phyloP scores from a whole-genome alignment of 1,284 basidiomycete species.

The Microbotryum violaceum region DNA sequence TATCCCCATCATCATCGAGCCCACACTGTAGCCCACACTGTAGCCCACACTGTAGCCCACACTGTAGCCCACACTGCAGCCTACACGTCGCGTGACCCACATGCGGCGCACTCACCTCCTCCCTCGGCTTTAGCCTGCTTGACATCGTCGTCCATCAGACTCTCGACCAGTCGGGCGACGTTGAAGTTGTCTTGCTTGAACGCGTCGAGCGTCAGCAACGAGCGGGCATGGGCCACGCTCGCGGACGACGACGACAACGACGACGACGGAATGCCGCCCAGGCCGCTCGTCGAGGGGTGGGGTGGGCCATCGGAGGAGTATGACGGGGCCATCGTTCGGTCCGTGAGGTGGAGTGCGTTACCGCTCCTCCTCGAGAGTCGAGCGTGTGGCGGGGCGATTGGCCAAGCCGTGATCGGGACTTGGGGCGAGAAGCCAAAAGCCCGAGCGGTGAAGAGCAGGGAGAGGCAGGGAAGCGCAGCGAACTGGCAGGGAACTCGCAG shows the following conservation, averaged over 20 bases:
- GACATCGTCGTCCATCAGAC: conserved; percentile 32
- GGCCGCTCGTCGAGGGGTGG: background rate
- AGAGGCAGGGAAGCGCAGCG: no score
- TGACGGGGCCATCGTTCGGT: no score
- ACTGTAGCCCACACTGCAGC: no score
- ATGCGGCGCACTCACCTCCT: conserved; percentile 14
- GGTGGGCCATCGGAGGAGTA: background rate
- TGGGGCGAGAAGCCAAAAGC: no score
- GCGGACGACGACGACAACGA: background rate
- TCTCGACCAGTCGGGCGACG: conserved; percentile 28
- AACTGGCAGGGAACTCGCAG: no score
- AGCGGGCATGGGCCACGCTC: background rate
- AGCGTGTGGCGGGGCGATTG: no score
- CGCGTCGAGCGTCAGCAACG: conserved; percentile 27
- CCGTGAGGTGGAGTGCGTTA: no score
- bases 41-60: no score
- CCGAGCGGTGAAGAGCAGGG: no score
- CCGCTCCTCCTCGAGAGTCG: no score
- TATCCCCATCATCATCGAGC: background rate
- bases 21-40: background rate
- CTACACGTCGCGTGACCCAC: no score
- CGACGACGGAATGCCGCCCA: background rate
- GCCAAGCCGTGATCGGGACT: no score
- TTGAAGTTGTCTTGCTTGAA: conserved; percentile 32
- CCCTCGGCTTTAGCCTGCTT: conserved; percentile 11